Base-by-base conservation (phyloP, 192 early-diverging fungal species). In the Coemansia sp. region DNA sequence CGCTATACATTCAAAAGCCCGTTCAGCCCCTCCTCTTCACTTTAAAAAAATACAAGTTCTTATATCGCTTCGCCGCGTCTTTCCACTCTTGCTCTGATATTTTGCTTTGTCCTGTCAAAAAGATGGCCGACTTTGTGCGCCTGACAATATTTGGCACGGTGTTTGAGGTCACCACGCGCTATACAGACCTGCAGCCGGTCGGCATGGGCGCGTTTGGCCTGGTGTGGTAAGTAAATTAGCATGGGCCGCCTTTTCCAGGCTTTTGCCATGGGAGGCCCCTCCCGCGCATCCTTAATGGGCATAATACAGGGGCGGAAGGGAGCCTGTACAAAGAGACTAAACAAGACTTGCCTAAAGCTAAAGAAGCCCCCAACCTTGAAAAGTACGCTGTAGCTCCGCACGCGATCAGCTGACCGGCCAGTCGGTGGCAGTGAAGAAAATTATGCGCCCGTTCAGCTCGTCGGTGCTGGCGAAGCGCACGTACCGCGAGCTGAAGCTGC, bases 171-270 rank as follows among this genome's bases (percentile, higher is more conserved):
- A 93, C 89, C 21, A 89, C 87, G 46, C 77, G 87, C 71, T 97
- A 97, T 85, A 87, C 89, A 9, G 88, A 94, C 78, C 81, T 97
- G 46, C 88, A 95, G 67, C 92, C 95, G 8, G 90, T 98, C 19
- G 96, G 96, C 28, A 94, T 97, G 91, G 96, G 96, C 35, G 93
- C 96, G 4, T 98, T 97, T 74, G 96, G 96, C 71, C 83, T 98
- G 6, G 96, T 98, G 21, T 98, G 95, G 91, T 95, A 85, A 77
- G 79, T 71, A 55, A n/a, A n/a, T n/a, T n/a, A n/a, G n/a, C n/a
- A n/a, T n/a, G n/a, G n/a, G n/a, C n/a, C n/a, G n/a, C 18, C 31
- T 56, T 25, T 55, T n/a, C n/a, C n/a, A n/a, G n/a, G n/a, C n/a
- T n/a, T n/a, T n/a, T n/a, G n/a, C n/a, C n/a, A n/a, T n/a, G n/a